Conservation (phyloP, 306 rosid species). For the Casuarina glauca region DNA sequence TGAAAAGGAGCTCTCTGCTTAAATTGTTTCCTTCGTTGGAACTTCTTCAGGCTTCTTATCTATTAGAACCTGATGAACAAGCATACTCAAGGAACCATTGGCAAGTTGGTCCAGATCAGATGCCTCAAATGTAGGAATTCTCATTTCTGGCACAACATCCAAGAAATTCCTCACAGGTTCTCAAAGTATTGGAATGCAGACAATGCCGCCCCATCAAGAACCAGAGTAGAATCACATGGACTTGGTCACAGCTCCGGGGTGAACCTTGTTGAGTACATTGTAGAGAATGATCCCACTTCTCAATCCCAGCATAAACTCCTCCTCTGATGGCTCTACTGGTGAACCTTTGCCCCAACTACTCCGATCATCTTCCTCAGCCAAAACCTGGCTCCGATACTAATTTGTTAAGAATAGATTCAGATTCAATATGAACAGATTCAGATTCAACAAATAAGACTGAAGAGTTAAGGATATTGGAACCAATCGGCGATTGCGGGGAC, state of each 20-base stretch:
- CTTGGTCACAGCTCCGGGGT: slow-evolving; percentile 83
- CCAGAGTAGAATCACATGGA: slow-evolving; percentile 71
- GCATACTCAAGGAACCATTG: slow-evolving; percentile 65
- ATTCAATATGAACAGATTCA: too few species aligned
- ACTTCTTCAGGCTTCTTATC: slow-evolving; percentile 97
- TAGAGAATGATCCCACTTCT: slow-evolving; percentile 93
- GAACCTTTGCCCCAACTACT: slow-evolving; percentile 91
- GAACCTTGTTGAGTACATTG: slow-evolving; percentile 80
- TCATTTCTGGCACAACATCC: slow-evolving; percentile 75
- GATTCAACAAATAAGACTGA: too few species aligned
- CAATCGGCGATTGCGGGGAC: too few species aligned
- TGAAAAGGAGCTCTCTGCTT: neutral
- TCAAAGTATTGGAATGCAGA: slow-evolving; percentile 94
- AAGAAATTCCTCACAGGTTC: slow-evolving; percentile 81
- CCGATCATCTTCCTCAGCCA: slow-evolving; percentile 96
- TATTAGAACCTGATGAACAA: slow-evolving; percentile 63
- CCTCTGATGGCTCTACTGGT: slow-evolving; percentile 97
- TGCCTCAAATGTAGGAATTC: slow-evolving; percentile 85
- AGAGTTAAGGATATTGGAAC: too few species aligned
- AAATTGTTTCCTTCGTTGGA: slow-evolving; percentile 33
- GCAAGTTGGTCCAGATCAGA: slow-evolving; percentile 89
- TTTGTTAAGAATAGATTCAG: too few species aligned
- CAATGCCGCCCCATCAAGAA: slow-evolving; percentile 88
- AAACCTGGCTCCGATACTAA: too few species aligned
- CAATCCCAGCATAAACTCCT: slow-evolving; percentile 91